A percentile compares a stretch with the other conserved stretches of the same genome.
These are phyloP conservation scores for Coleophoma crateriformis DNA, from an alignment of 2,329 filamentous ascomycete species.

Conservation along the genomic window DNA sequence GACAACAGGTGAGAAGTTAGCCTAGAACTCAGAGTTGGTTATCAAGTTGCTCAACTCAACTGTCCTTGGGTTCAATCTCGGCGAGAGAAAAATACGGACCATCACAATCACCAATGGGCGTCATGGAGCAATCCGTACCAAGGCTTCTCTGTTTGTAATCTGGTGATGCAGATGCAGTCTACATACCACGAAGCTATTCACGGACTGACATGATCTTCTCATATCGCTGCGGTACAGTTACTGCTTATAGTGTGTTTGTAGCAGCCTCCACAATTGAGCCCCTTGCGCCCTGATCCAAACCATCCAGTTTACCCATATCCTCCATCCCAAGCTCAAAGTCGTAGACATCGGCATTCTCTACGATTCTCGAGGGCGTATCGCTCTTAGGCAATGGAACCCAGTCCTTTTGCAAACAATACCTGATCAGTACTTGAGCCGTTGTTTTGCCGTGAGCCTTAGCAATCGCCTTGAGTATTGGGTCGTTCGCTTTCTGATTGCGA, in stretches of 20 bases:
- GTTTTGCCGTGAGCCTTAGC: conserved; percentile 54
- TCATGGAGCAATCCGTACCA: too few relatives aligned
- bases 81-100: too few relatives aligned
- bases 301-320: conserved; percentile 51
- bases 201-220: neutral
- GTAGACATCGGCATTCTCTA: conserved; percentile 54
- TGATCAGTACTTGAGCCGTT: conserved; percentile 60
- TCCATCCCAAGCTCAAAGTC: conserved; percentile 49
- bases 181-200: neutral
- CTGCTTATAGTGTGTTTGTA: conserved; percentile 8
- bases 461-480: conserved; percentile 49
- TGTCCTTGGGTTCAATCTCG: too few relatives aligned
- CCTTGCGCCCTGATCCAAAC: conserved; percentile 39
- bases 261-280: conserved; percentile 30
- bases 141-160: too few relatives aligned
- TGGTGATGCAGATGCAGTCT: neutral
- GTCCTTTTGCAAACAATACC: conserved; percentile 65
- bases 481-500: conserved; percentile 56
- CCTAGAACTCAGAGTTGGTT: too few relatives aligned
- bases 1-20: too few relatives aligned
- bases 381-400: conserved; percentile 67
- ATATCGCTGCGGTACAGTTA: neutral
- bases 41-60: too few relatives aligned
- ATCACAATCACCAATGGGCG: too few relatives aligned
- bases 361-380: conserved; percentile 51